phyloP scores from a whole-genome alignment of 2,329 filamentous ascomycete genomes.

The Talaromyces albobiverticillius region DNA sequence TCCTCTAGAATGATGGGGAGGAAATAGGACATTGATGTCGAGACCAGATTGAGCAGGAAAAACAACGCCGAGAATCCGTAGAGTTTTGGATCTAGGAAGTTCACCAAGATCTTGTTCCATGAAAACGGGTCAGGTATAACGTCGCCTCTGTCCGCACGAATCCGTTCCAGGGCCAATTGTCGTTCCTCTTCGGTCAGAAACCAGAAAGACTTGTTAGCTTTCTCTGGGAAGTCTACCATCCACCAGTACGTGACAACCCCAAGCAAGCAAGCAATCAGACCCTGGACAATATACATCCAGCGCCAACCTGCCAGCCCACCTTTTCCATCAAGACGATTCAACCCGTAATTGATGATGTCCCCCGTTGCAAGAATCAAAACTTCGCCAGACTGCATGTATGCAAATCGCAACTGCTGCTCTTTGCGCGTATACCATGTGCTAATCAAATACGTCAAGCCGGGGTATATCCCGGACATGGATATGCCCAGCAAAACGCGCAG shows the following conservation, averaged over 20 bases:
- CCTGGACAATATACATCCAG: slow-evolving; percentile 68
- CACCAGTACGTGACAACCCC: slow-evolving; percentile 64
- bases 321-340: slow-evolving; percentile 61
- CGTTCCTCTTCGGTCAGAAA: slow-evolving; percentile 59
- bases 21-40: slow-evolving; percentile 64
- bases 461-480: slow-evolving; percentile 52
- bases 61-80: slow-evolving; percentile 65
- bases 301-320: slow-evolving; percentile 61
- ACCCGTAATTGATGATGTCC: slow-evolving; percentile 64
- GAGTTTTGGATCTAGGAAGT: slow-evolving; percentile 60
- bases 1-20: slow-evolving; percentile 57
- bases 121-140: slow-evolving; percentile 56
- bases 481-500: slow-evolving; percentile 65
- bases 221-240: slow-evolving; percentile 69
- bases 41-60: slow-evolving; percentile 66
- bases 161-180: slow-evolving; percentile 55
- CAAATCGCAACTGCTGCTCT: slow-evolving; percentile 65
- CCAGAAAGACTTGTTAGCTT: slow-evolving; percentile 53
- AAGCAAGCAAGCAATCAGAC: slow-evolving; percentile 57
- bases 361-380: slow-evolving; percentile 65
- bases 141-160: slow-evolving; percentile 61
- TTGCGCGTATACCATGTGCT: slow-evolving; percentile 61
- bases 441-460: slow-evolving; percentile 44
- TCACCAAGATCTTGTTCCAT: slow-evolving; percentile 53
- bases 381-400: slow-evolving; percentile 62